Percentiles rank a stretch among this genome's conserved stretches.
Evolutionary conservation across 371 early-diverging fungal genomes (phyloP).

Genomic region (Mortierella sp.): DNA sequence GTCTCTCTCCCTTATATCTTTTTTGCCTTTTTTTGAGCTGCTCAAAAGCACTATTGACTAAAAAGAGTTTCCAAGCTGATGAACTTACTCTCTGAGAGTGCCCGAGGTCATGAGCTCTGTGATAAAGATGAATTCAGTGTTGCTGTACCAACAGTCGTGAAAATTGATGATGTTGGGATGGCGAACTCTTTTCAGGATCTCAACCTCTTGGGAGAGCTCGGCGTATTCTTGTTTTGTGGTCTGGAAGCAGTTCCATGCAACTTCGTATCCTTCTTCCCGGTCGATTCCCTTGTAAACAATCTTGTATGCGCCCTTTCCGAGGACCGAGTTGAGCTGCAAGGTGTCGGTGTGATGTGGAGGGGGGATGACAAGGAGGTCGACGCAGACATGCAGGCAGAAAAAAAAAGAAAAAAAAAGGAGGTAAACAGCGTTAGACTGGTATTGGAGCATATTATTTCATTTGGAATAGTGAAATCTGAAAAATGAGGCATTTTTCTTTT

Average conservation of each 20-base stretch:
- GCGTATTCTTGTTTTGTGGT: conserved; percentile 77
- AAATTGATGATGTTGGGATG: conserved; percentile 93
- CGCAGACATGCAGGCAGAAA: neutral
- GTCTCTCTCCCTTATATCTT: neutral
- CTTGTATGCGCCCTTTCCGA: conserved; percentile 89
- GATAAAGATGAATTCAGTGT: conserved; percentile 86
- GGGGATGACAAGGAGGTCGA: conserved; percentile 13
- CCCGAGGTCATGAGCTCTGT: conserved; percentile 97
- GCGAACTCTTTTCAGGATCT: conserved; percentile 84
- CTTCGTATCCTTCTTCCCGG: conserved; percentile 92
- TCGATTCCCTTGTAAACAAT: conserved; percentile 94
- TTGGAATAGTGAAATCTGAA: neutral
- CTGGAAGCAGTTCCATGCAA: conserved; percentile 92
- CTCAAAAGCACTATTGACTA: neutral
- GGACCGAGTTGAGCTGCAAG: conserved; percentile 64
- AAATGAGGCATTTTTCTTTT: conserved; percentile 39
- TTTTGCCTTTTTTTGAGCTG: neutral
- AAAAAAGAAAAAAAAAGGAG: neutral
- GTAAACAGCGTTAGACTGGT: conserved; percentile 33
- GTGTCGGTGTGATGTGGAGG: neutral
- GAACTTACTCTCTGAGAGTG: conserved; percentile 74
- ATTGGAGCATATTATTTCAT: conserved; percentile 2
- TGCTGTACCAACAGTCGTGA: conserved; percentile 85
- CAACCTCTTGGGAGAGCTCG: conserved; percentile 84
- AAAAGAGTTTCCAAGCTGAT: no score